Base-by-base conservation (phyloP, 164 flowering plant genomes). In the Aristolochia californica region DNA sequence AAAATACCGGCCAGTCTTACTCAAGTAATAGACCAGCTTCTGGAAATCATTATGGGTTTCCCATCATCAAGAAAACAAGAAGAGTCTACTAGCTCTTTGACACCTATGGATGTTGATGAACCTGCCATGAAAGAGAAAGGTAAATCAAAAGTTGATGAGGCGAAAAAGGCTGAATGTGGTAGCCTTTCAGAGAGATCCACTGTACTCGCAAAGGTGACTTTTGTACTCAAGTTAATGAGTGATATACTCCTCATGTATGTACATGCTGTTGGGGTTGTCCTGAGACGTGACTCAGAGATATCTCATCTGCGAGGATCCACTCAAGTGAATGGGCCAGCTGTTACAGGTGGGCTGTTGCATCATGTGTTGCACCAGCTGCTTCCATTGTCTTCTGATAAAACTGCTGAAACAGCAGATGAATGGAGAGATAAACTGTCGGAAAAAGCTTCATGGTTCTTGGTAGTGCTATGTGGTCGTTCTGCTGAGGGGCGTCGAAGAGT, bases 241-340 rank as follows among this genome's bases (percentile, higher is more conserved):
- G 98, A 91, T 70, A 78, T 87, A 68, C 84, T 88, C 59, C 70
- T 87, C 57, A 91, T 83, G 94, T 87, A 88, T 78, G 83, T 71
- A 16, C 91, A 83, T 75, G 82, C 88, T 5, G 82, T 74, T 13
- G 84, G 85, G 48, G 82, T 91, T 48, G 77, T 91, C 45, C 68
- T 91, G 62, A 82, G 53, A 65, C 70, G 93, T 55, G 98, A 91
- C 75, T 57, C 67, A 40, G 98, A 91, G 60, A 52, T 76, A 59
- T 73, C 72, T 63, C 88, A 80, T 48, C 66, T 63, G 7, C 81
- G 83, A 15, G 86, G 75, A 55, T 66, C 79, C 49, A 68, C 58
- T 74, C 83, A 68, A 48, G 24, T 59, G 43, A 93, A 79, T 53
- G 58, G 67, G n/a, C n/a, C 56, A 65, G 81, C 56, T 69, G 82